Evolutionary conservation across 805 yeast species (phyloP).

Genomic region (Grigorovia humatica): DNA sequence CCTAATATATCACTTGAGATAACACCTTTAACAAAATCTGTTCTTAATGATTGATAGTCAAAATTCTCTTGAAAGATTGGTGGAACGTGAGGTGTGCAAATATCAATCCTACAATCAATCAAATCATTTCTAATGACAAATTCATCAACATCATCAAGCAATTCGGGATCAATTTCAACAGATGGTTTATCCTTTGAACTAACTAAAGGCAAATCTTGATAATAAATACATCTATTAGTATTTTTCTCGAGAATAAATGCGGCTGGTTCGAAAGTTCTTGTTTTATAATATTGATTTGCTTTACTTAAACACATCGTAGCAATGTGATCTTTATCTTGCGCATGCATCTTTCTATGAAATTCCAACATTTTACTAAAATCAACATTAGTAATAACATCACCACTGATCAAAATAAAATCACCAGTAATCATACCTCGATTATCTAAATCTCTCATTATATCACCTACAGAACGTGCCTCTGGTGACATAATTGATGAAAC

Average conservation of each 20-base stretch:
- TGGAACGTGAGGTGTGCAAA: slow-evolving; percentile 90
- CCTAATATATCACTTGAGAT: slow-evolving; percentile 82
- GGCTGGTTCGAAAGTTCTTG: slow-evolving; percentile 79
- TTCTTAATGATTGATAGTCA: slow-evolving; percentile 79
- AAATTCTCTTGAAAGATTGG: slow-evolving; percentile 93
- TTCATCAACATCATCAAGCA: slow-evolving; percentile 63
- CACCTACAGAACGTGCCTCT: slow-evolving; percentile 89
- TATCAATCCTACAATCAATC: slow-evolving; percentile 93
- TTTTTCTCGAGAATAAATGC: slow-evolving; percentile 69
- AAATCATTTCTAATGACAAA: slow-evolving; percentile 81
- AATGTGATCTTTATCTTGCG: slow-evolving; percentile 78
- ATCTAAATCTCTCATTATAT: slow-evolving; percentile 93
- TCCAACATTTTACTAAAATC: slow-evolving; percentile 66
- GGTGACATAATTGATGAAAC: slow-evolving; percentile 71
- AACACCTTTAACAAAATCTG: slow-evolving; percentile 85
- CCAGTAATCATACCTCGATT: slow-evolving; percentile 81
- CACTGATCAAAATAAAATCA: slow-evolving; percentile 82
- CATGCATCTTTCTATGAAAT: slow-evolving; percentile 61
- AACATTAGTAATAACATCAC: slow-evolving; percentile 91
- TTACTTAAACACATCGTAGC: slow-evolving; percentile 88
- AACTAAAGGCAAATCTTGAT: slow-evolving; percentile 60
- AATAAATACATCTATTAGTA: slow-evolving; percentile 70
- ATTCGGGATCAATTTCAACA: slow-evolving; percentile 70
- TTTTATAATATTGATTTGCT: slow-evolving; percentile 75
- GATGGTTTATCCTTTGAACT: slow-evolving; percentile 37